phyloP scores from a whole-genome alignment of 257 asterid genomes.

The Solanum lycopersicoides region DNA sequence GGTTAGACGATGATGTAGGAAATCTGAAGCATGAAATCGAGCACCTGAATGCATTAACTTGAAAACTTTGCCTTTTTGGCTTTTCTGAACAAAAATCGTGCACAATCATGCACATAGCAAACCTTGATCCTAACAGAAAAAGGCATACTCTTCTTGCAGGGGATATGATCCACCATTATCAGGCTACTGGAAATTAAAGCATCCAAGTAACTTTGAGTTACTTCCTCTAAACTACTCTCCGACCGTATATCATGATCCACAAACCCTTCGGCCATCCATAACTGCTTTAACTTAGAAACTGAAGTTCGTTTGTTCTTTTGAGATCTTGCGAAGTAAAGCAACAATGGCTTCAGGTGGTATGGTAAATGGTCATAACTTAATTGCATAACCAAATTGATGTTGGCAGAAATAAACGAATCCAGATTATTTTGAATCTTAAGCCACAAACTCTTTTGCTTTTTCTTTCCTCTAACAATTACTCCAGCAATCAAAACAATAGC shows the following conservation, averaged over 20 bases:
- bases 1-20: neutral
- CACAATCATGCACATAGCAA: conserved; percentile 13
- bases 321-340: conserved; percentile 21
- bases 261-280: conserved; percentile 29
- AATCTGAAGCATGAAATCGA: neutral
- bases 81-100: conserved; percentile 2
- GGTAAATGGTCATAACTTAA: conserved; percentile 21
- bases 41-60: neutral
- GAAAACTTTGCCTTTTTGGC: neutral
- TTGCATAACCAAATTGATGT: neutral
- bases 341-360: conserved; percentile 12
- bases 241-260: neutral
- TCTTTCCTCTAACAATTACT: neutral
- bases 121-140: neutral
- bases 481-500: neutral
- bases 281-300: neutral
- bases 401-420: neutral
- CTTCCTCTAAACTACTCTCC: neutral
- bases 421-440: neutral
- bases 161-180: neutral
- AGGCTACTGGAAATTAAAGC: conserved; percentile 12
- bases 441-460: neutral
- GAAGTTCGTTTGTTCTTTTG: neutral
- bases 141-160: too few species aligned
- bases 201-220: neutral